These are phyloP conservation scores for Saksenaea vasiformis DNA, from an alignment of 371 early-diverging fungal species.

Conservation along the genomic window DNA sequence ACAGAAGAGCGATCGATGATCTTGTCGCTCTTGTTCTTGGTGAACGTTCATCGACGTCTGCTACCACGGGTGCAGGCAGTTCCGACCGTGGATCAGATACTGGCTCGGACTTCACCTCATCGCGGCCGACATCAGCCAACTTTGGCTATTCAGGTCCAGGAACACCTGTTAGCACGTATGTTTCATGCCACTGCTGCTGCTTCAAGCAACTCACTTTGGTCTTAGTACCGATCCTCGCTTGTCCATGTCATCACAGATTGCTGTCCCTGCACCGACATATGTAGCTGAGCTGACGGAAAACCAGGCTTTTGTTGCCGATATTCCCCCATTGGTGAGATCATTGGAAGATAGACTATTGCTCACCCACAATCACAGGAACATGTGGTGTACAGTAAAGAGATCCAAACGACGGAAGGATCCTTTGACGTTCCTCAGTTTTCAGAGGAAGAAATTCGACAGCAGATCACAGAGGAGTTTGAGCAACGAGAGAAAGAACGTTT, in stretches of 20 bases:
- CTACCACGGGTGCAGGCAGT: constrained; percentile 39
- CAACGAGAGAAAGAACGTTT: constrained; percentile 61
- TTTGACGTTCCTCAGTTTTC: constrained; percentile 58
- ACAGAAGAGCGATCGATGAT: constrained; percentile 75
- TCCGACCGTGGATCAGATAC: constrained; percentile 57
- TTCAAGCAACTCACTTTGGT: not conserved
- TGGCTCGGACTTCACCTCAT: constrained; percentile 52
- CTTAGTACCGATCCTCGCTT: constrained; percentile 30
- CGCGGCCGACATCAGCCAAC: constrained; percentile 44
- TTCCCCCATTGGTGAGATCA: constrained; percentile 72
- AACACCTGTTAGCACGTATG: constrained; percentile 50
- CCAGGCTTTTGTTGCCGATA: constrained; percentile 76
- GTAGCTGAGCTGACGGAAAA: constrained; percentile 63
- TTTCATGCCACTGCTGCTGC: not conserved
- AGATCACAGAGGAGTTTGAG: constrained; percentile 62
- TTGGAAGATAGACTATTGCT: not conserved
- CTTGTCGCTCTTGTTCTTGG: constrained; percentile 83
- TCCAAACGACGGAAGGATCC: constrained; percentile 76
- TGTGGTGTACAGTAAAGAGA: constrained; percentile 90
- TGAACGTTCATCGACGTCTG: constrained; percentile 64
- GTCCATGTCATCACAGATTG: constrained; percentile 35
- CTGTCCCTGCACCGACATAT: constrained; percentile 28
- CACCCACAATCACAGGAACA: constrained; percentile 58
- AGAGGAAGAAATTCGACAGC: constrained; percentile 65
- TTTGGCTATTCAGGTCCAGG: constrained; percentile 46